These are phyloP conservation scores for Aquilaria agallochum DNA, from an alignment of 441 rosid species.

Conservation along the genomic window DNA sequence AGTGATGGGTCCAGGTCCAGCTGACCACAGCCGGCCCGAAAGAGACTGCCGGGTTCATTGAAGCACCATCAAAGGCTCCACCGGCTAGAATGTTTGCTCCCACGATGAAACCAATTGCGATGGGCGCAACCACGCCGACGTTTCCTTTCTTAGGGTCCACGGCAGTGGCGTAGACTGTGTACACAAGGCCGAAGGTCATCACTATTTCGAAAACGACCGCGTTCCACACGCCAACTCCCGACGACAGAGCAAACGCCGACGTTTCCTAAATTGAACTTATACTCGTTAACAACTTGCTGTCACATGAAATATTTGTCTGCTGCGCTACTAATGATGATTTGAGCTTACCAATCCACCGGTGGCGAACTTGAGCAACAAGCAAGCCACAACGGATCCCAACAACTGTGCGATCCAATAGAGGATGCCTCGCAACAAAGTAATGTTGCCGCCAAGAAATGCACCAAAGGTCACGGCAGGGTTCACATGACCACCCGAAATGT, in stretches of 20 bases:
- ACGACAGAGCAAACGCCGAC: conserved; percentile 43
- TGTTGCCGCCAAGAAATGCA: conserved; percentile 53
- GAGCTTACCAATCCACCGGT: conserved; percentile 47
- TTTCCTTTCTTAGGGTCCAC: conserved; percentile 60
- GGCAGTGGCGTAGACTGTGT: conserved; percentile 65
- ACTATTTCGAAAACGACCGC: conserved; percentile 58
- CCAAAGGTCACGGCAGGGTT: conserved; percentile 67
- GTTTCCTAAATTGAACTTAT: conserved; percentile 35
- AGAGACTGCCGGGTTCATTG: conserved; percentile 71
- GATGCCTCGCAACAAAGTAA: conserved; percentile 42
- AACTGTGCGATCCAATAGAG: conserved; percentile 60
- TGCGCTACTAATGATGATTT: no score
- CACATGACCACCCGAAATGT: conserved; percentile 63
- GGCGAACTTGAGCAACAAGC: conserved; percentile 50
- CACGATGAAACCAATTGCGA: conserved; percentile 62
- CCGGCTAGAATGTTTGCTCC: conserved; percentile 71
- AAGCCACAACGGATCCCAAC: conserved; percentile 62
- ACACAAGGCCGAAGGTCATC: conserved; percentile 71
- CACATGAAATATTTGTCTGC: no score
- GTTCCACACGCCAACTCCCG: conserved; percentile 41
- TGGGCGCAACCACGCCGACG: conserved; percentile 51
- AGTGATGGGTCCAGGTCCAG: conserved; percentile 65
- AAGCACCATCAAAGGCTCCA: conserved; percentile 63
- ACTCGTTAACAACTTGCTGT: neutral
- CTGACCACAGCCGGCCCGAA: conserved; percentile 73